phyloP scores from a whole-genome alignment of 805 yeast genomes.

The Schwanniomyces polymorphus region DNA sequence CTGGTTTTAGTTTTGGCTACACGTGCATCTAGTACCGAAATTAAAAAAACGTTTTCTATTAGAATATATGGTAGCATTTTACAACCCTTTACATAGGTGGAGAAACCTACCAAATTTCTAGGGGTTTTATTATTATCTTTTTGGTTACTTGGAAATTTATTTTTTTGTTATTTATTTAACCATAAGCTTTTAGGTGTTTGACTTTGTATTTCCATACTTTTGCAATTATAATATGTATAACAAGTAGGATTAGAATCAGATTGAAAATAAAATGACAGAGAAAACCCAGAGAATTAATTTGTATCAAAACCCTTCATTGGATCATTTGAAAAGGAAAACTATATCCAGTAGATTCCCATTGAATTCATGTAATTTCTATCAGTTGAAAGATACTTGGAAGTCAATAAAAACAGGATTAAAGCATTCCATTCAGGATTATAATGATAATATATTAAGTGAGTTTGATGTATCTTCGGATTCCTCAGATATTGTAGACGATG shows the following conservation, averaged over 20 bases:
- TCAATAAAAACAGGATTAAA: conserved; percentile 2
- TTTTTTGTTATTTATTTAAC: too few species aligned
- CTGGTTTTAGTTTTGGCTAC: not conserved
- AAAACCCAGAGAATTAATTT: not conserved
- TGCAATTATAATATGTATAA: too few species aligned
- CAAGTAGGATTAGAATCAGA: too few species aligned
- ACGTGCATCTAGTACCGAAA: not conserved
- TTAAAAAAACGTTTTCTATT: not conserved
- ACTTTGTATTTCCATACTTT: too few species aligned
- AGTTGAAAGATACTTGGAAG: conserved; percentile 11
- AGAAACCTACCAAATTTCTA: not conserved
- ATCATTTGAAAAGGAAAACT: not conserved
- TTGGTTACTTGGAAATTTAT: too few species aligned
- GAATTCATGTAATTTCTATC: conserved; percentile 7
- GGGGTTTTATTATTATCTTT: too few species aligned
- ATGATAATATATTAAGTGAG: not conserved
- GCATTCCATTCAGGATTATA: not conserved
- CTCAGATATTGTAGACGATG: not conserved
- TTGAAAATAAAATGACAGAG: not conserved
- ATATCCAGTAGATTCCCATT: conserved; percentile 12
- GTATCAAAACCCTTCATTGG: not conserved
- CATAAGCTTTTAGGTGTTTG: too few species aligned
- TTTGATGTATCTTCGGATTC: not conserved
- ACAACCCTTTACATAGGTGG: not conserved
- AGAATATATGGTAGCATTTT: not conserved